Evolutionary conservation across 106 monocot genomes (phyloP).

Genomic region (Gastrodia elata): DNA sequence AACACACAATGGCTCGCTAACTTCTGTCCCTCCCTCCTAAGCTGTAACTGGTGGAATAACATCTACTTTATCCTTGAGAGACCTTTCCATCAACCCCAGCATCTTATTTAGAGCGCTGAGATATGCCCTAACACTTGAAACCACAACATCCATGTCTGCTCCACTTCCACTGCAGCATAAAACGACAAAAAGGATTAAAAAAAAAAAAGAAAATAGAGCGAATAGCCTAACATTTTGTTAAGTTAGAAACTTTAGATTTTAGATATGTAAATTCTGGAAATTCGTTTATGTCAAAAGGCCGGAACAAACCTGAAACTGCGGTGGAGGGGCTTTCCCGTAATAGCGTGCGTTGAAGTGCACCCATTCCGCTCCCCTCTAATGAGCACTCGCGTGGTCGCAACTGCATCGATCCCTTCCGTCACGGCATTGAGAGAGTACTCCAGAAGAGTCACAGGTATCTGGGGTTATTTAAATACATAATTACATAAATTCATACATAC

Average conservation of each 20-base stretch:
- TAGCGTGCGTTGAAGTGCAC: slow-evolving; percentile 33
- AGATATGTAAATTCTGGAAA: no score
- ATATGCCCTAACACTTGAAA: slow-evolving; percentile 87
- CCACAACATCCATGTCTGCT: slow-evolving; percentile 76
- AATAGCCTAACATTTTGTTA: no score
- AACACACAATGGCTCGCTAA: no score
- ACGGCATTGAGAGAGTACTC: slow-evolving; percentile 74
- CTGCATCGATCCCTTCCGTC: slow-evolving; percentile 86
- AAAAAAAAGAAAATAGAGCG: no score
- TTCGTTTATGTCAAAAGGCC: no score
- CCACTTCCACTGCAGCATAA: slow-evolving; percentile 82
- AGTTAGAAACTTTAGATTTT: no score
- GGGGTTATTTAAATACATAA: slow-evolving; percentile 1
- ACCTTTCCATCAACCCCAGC: slow-evolving; percentile 39
- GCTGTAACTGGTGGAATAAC: no score
- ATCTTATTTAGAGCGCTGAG: slow-evolving; percentile 85
- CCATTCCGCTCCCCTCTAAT: slow-evolving; percentile 33
- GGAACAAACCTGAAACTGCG: slow-evolving; percentile 58
- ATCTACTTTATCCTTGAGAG: not conserved
- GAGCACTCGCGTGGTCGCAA: slow-evolving; percentile 86
- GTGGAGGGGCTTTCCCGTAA: slow-evolving; percentile 31
- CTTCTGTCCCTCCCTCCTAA: no score
- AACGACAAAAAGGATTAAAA: no score
- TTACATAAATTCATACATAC: no score
- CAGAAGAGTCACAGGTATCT: slow-evolving; percentile 60